Base-by-base conservation (phyloP, 2,329 filamentous ascomycete species). In the Cordyceps cicadae region DNA sequence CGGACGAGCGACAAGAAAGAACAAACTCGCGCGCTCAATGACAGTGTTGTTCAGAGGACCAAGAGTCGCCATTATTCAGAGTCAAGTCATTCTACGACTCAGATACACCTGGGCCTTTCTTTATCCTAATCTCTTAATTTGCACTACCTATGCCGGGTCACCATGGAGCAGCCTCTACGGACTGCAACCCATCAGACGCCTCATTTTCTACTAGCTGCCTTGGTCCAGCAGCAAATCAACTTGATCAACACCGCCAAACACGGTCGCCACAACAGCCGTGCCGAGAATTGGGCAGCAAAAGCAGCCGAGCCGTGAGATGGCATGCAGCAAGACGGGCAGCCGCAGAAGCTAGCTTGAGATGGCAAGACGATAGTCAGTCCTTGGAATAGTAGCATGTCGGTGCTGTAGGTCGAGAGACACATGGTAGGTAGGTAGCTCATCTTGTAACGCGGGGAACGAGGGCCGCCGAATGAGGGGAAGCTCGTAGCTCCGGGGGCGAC, bases 401-500 rank as follows among this genome's bases (percentile, higher is more conserved):
- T 37, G 34, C 12, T 37, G 29, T 37, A 37, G 34, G 34, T 37
- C 12, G 34, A 37, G 1, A 50, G 55, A 58, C 55, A 54, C 55
- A 54, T n/a, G n/a, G n/a, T n/a, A n/a, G n/a, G n/a, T n/a, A 24
- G n/a, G 46, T 48, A 57, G 53, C 39, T 46, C 21, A 39, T 15
- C 37, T 24, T 46, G 15, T 39, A 59, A 45, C 57, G 57, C 50
- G 57, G 56, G 56, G 56, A 59, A 59, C 34, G n/a, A 59, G 57
- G 57, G 41, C 11, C 54, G 17, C 34, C 12, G 50, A 59, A 39
- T 59, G 57, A 59, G 57, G 57, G 57, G 57, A 59, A 59, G 45
- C 32, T 41, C 41, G n/a, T 26, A 29, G 29, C 29, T 29, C 29
- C 29, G 29, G 29, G 29, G 5, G n/a, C 41, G 29, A 29, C 43